Conservation (phyloP, 805 yeast genomes). For the Candida vaughaniae region DNA sequence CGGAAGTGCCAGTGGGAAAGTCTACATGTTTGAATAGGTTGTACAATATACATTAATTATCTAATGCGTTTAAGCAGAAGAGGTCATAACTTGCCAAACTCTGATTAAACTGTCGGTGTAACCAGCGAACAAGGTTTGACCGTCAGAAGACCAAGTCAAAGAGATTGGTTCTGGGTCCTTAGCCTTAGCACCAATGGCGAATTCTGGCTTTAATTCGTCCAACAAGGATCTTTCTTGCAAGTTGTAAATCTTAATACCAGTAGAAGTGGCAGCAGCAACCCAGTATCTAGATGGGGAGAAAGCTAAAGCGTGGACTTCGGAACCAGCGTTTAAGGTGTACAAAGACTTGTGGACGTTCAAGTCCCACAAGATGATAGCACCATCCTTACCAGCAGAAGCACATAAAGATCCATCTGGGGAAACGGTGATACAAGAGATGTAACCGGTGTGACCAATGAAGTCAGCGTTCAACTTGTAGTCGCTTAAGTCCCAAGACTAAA, state of each 20-base stretch:
- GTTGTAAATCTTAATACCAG: slow-evolving; percentile 98
- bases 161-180: slow-evolving; percentile 98
- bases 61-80: slow-evolving; percentile 40
- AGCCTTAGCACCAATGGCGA: slow-evolving; percentile 81
- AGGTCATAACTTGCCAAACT: slow-evolving; percentile 99
- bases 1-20: slow-evolving; percentile 92
- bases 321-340: slow-evolving; percentile 92
- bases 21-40: slow-evolving; percentile 56
- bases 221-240: slow-evolving; percentile 90
- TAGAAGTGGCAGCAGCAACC: slow-evolving; percentile 99
- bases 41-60: neutral
- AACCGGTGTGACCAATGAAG: slow-evolving; percentile 99
- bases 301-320: slow-evolving; percentile 96
- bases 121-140: slow-evolving; percentile 99
- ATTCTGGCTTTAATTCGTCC: slow-evolving; percentile 98
- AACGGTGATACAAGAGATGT: slow-evolving; percentile 93
- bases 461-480: slow-evolving; percentile 88
- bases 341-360: slow-evolving; percentile 79
- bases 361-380: slow-evolving; percentile 98
- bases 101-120: slow-evolving; percentile 99
- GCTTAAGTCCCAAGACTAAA: slow-evolving; percentile 90
- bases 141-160: slow-evolving; percentile 99
- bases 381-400: slow-evolving; percentile 99
- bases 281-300: slow-evolving; percentile 99
- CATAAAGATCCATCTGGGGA: slow-evolving; percentile 99